These are phyloP conservation scores for Alternaria brassicicola DNA, from an alignment of 2,329 filamentous ascomycete genomes.

Conservation along the genomic window DNA sequence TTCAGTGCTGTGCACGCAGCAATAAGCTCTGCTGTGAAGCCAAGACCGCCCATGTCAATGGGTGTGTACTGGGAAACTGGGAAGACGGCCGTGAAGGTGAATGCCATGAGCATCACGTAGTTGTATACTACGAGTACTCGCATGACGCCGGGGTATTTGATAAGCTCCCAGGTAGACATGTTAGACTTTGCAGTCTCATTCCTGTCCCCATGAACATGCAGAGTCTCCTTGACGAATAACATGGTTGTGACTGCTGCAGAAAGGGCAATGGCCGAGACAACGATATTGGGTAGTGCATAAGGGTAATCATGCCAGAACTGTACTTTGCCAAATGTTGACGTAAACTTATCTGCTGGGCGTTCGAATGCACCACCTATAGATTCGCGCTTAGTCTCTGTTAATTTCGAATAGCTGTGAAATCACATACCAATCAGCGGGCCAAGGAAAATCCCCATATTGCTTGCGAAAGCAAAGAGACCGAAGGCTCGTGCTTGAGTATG, in stretches of 20 bases:
- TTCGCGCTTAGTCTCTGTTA: neutral
- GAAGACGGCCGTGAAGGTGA: slow-evolving; percentile 72
- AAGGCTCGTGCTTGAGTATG: slow-evolving; percentile 76
- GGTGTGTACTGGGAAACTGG: slow-evolving; percentile 73
- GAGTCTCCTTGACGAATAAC: slow-evolving; percentile 66
- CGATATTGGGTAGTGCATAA: slow-evolving; percentile 69
- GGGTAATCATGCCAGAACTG: slow-evolving; percentile 68
- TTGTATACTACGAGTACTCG: slow-evolving; percentile 69
- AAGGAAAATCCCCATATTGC: slow-evolving; percentile 75
- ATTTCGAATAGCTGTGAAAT: neutral
- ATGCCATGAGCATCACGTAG: slow-evolving; percentile 71
- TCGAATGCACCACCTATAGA: slow-evolving; percentile 69
- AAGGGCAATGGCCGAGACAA: slow-evolving; percentile 60
- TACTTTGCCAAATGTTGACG: slow-evolving; percentile 60
- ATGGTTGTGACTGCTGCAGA: slow-evolving; percentile 59
- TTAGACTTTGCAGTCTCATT: slow-evolving; percentile 30
- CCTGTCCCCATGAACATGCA: slow-evolving; percentile 34
- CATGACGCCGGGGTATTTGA: slow-evolving; percentile 68
- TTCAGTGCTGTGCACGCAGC: slow-evolving; percentile 68
- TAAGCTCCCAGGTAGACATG: slow-evolving; percentile 60
- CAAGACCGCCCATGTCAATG: slow-evolving; percentile 67
- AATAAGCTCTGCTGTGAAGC: slow-evolving; percentile 67
- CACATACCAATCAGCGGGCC: slow-evolving; percentile 65
- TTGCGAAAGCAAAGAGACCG: slow-evolving; percentile 76
- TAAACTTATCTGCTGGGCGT: slow-evolving; percentile 69